Base-by-base conservation (phyloP, 2,329 filamentous ascomycete genomes). In the Phyllosticta capitalensis region DNA sequence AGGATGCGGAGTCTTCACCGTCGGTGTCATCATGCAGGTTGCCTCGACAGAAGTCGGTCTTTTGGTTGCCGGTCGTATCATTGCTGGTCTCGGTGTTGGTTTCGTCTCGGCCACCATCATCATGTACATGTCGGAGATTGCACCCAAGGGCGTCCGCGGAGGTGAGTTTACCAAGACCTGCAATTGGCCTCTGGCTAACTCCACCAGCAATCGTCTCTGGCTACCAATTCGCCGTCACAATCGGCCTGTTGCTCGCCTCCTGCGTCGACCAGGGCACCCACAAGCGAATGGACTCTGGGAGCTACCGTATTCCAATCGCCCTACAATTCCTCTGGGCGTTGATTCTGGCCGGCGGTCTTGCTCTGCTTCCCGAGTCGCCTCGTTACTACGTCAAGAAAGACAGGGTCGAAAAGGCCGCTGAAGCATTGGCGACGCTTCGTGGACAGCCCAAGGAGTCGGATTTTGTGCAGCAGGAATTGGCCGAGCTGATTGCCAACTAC, bases 401-500 rank as follows among this genome's bases (percentile, higher is more conserved):
- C 59, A 77, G 84, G 62, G 78, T 90, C 56, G 83, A 86, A 50
- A 70, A 79, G 60, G 90, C 90, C 33, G 81, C 84, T 61, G 62
- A 74, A 1, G 76, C 83, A 12, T 81, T 95, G 6, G 75, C 82
- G 60, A 81, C 79, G 61, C 82, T 95, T 30, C 88, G 90, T 71
- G 88, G 88, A 62, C 88, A 95, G 76, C 81, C 86, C 54, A 68
- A 75, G 57, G 83, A 88, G 58, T 92, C 88, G 21, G 82, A 87
- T 63, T 91, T 83, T 73, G 86, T 95, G 74, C 83, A 87, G 75
- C 77, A 83, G 63, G 90, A 95, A 76, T 81, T 95, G 52, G 83
- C 87, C 51, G 90, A 95, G 77, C 90, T 96, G 65, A 81, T 94
- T 61, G 90, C 90, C 78, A 95, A 95, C 80, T 83, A 92, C 67